Evolutionary conservation across 2,329 filamentous ascomycete species (phyloP).

Genomic region (Verticillium alfalfae): DNA sequence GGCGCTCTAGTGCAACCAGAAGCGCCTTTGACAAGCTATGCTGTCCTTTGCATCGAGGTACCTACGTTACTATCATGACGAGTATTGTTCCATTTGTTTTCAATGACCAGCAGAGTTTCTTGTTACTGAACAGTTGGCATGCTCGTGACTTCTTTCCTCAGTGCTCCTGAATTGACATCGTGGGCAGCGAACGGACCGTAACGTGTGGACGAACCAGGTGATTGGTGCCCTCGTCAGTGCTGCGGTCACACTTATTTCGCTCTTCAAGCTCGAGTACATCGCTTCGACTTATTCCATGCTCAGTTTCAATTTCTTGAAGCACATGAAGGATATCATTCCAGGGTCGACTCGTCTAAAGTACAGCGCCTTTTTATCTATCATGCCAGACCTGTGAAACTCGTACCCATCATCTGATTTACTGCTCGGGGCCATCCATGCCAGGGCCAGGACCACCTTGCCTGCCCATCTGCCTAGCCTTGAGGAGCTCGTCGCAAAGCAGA

Average conservation of each 20-base stretch:
- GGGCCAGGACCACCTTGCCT: constrained; percentile 56
- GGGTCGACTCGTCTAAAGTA: constrained; percentile 11
- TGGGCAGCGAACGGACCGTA: too few relatives aligned
- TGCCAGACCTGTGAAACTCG: constrained; percentile 34
- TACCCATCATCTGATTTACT: constrained; percentile 25
- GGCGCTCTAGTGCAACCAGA: neutral
- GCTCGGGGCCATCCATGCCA: constrained; percentile 57
- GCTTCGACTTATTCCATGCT: too few relatives aligned
- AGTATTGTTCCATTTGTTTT: neutral
- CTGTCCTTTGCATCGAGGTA: too few relatives aligned
- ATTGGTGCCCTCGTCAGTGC: too few relatives aligned
- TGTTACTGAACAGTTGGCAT: too few relatives aligned
- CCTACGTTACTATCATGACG: neutral
- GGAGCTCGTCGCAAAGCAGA: constrained; percentile 89
- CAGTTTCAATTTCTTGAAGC: neutral
- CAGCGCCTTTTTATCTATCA: constrained; percentile 28
- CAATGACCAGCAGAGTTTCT: neutral
- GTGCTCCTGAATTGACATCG: too few relatives aligned
- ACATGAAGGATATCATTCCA: constrained; percentile 10
- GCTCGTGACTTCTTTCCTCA: too few relatives aligned
- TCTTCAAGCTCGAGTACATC: too few relatives aligned
- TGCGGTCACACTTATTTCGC: too few relatives aligned
- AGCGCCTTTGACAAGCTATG: too few relatives aligned
- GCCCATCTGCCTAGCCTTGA: constrained; percentile 96
- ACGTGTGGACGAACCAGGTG: too few relatives aligned